Conservation (phyloP, 805 yeast genomes). For the Zygosaccharomyces siamensis region DNA sequence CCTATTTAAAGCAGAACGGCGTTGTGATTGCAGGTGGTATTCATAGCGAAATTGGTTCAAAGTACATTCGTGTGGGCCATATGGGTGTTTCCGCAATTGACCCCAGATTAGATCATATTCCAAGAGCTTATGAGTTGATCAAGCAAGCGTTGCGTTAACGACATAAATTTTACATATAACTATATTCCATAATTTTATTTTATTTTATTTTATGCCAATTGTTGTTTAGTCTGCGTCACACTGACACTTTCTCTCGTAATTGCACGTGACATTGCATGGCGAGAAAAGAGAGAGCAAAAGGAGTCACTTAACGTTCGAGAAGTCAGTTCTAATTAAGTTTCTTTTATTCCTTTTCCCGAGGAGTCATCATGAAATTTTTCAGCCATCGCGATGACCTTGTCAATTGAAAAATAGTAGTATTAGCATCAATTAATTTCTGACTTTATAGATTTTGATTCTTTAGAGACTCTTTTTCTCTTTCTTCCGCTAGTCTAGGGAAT, state of each 20-base stretch:
- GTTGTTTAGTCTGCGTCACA: background rate
- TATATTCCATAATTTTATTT: background rate
- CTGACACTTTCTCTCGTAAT: background rate
- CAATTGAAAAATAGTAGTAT: background rate
- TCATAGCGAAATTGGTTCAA: constrained; percentile 69
- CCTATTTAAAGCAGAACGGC: constrained; percentile 53
- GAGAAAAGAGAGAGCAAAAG: background rate
- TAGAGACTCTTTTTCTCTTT: background rate
- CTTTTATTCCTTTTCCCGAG: background rate
- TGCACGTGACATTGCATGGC: background rate
- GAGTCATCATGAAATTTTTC: constrained; percentile 5
- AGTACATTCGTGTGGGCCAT: constrained; percentile 92
- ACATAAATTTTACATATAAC: background rate
- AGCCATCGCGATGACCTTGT: background rate
- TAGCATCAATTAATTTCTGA: background rate
- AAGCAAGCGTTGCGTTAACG: constrained; percentile 36
- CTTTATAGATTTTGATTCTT: background rate
- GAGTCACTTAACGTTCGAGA: background rate
- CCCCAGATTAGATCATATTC: constrained; percentile 49
- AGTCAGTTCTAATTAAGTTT: background rate
- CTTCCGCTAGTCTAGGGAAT: background rate
- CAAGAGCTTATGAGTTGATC: constrained; percentile 44
- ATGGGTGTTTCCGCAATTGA: constrained; percentile 82
- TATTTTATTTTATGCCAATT: background rate
- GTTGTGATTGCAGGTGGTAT: constrained; percentile 86